Evolutionary conservation across 2,329 filamentous ascomycete species (phyloP).

Genomic region (Trichoderma atrobrunneum): DNA sequence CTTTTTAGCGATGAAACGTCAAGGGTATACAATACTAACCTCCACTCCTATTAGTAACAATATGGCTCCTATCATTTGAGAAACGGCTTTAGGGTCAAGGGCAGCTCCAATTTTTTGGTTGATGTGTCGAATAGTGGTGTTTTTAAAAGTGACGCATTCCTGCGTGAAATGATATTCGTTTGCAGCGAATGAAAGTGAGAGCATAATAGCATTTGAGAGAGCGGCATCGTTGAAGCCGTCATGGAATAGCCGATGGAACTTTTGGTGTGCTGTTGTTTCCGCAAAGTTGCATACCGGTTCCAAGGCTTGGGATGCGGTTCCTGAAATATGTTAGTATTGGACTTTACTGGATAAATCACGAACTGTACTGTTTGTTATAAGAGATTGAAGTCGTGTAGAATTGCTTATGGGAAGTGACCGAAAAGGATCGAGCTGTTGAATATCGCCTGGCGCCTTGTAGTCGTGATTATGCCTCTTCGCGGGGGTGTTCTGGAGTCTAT

Average conservation of each 20-base stretch:
- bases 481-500: neutral
- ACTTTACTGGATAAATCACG: neutral
- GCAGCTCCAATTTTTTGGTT: neutral
- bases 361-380: neutral
- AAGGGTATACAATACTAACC: neutral
- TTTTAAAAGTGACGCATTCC: neutral
- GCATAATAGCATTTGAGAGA: slow-evolving; percentile 5
- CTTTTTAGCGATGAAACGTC: neutral
- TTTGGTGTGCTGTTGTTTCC: neutral
- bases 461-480: neutral
- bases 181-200: neutral
- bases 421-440: neutral
- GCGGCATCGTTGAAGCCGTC: slow-evolving; percentile 2
- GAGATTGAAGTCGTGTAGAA: neutral
- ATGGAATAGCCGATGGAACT: neutral
- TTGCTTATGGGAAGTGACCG: neutral
- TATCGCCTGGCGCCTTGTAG: neutral
- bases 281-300: slow-evolving; percentile 7
- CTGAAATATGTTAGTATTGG: neutral
- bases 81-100: neutral
- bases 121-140: slow-evolving; percentile 1
- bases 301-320: neutral
- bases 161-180: slow-evolving; percentile 1
- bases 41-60: neutral
- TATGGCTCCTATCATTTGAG: slow-evolving; percentile 6